Evolutionary conservation across 1,139 yeast genomes (phyloP).

Genomic region (Sugiyamaella xylanicola): DNA sequence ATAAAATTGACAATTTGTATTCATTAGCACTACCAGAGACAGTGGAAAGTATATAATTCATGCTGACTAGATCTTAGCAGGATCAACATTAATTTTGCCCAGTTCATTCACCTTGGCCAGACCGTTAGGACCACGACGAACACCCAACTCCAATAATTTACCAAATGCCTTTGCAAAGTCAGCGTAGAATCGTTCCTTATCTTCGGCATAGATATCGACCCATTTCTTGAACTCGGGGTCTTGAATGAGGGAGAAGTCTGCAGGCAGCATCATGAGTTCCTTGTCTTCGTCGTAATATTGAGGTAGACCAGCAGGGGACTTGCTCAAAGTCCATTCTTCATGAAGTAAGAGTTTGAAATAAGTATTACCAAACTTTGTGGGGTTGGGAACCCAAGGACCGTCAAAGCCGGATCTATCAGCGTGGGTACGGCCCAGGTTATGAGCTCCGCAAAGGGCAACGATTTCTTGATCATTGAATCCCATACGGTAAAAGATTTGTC

Average conservation of each 20-base stretch:
- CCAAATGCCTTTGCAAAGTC: slow-evolving; percentile 58
- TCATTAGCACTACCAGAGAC: neutral
- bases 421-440: slow-evolving; percentile 67
- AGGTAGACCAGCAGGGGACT: slow-evolving; percentile 54
- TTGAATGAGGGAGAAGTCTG: slow-evolving; percentile 58
- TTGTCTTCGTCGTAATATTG: slow-evolving; percentile 79
- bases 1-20: neutral
- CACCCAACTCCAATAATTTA: slow-evolving; percentile 63
- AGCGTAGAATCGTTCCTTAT: slow-evolving; percentile 52
- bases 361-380: slow-evolving; percentile 63
- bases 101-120: slow-evolving; percentile 38
- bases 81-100: slow-evolving; percentile 19
- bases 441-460: slow-evolving; percentile 66
- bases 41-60: neutral
- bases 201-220: slow-evolving; percentile 58
- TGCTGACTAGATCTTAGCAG: slow-evolving; percentile 12
- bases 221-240: slow-evolving; percentile 54
- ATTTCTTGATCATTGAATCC: slow-evolving; percentile 67
- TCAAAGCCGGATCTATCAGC: slow-evolving; percentile 65
- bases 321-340: slow-evolving; percentile 75
- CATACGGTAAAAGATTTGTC: slow-evolving; percentile 58
- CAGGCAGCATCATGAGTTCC: slow-evolving; percentile 59
- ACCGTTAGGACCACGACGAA: slow-evolving; percentile 42
- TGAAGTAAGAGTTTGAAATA: slow-evolving; percentile 66
- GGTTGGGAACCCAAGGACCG: slow-evolving; percentile 95